Evolutionary conservation across 1,284 basidiomycete genomes (phyloP).

Genomic region (Lignosus rhinocerotis): DNA sequence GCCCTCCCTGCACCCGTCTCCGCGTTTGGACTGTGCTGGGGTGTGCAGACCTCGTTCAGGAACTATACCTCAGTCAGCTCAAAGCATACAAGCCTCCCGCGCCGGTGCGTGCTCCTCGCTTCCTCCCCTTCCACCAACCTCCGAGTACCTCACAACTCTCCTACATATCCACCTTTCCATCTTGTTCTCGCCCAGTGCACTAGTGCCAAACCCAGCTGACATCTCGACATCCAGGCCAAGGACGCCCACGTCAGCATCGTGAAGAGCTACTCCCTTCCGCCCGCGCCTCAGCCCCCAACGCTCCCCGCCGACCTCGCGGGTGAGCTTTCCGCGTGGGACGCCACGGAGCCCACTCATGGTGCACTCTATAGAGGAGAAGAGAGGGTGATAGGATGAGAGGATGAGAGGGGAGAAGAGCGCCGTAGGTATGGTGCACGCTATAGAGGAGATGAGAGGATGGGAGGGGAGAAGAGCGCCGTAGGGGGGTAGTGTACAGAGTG

Average conservation of each 20-base stretch:
- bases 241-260: conserved; percentile 84
- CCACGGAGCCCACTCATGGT: conserved; percentile 64
- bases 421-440: background rate
- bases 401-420: background rate
- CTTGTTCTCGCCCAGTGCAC: background rate
- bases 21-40: background rate
- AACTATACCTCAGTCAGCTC: conserved; percentile 88
- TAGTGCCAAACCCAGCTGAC: background rate
- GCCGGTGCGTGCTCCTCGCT: conserved; percentile 42
- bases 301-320: conserved; percentile 79
- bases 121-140: conserved; percentile 8
- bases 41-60: conserved; percentile 83
- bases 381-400: no score
- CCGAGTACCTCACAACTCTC: background rate
- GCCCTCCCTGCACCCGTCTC: background rate
- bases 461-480: background rate
- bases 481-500: conserved; percentile 9
- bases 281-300: conserved; percentile 66
- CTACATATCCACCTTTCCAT: background rate
- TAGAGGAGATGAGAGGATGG: background rate
- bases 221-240: conserved; percentile 54
- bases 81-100: conserved; percentile 82
- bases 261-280: conserved; percentile 71
- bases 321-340: conserved; percentile 83
- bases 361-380: background rate